phyloP scores from a whole-genome alignment of 495 filamentous ascomycete species.

The Friedmanniomyces endolithicus region DNA sequence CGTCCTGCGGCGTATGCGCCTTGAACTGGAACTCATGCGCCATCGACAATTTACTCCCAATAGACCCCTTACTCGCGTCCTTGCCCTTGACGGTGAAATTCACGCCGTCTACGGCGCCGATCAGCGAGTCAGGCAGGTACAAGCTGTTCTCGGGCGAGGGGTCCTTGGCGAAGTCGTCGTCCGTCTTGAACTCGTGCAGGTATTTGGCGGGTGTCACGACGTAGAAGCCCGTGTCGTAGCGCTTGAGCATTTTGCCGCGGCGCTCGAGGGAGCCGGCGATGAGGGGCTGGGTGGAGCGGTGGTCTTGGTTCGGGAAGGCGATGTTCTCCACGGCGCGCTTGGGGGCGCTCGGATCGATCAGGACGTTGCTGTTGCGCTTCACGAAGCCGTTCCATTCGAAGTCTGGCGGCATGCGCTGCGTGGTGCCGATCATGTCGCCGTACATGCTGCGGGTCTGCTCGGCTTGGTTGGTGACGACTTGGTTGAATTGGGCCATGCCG shows the following conservation, averaged over 20 bases:
- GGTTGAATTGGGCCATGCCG: slow-evolving; percentile 66
- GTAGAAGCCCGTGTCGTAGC: slow-evolving; percentile 73
- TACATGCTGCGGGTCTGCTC: slow-evolving; percentile 70
- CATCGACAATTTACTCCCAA: slow-evolving; percentile 43
- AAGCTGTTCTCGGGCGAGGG: slow-evolving; percentile 75
- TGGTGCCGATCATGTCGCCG: slow-evolving; percentile 63
- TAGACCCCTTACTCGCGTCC: slow-evolving; percentile 53
- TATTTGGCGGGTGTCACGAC: slow-evolving; percentile 76
- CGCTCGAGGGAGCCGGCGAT: slow-evolving; percentile 81
- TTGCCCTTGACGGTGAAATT: slow-evolving; percentile 96
- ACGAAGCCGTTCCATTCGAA: slow-evolving; percentile 87
- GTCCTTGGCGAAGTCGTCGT: slow-evolving; percentile 70
- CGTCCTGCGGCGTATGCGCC: slow-evolving; percentile 61
- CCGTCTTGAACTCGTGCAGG: slow-evolving; percentile 91
- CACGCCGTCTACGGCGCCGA: slow-evolving; percentile 59
- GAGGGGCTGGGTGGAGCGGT: slow-evolving; percentile 63
- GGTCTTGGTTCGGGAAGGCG: slow-evolving; percentile 76
- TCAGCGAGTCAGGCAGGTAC: slow-evolving; percentile 79
- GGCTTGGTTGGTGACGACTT: slow-evolving; percentile 63
- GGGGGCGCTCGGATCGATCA: slow-evolving; percentile 69
- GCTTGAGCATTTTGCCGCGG: slow-evolving; percentile 53
- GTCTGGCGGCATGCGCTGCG: slow-evolving; percentile 70
- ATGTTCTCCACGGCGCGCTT: slow-evolving; percentile 59
- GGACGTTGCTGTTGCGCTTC: slow-evolving; percentile 48
- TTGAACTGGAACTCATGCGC: slow-evolving; percentile 56